Evolutionary conservation across 2,329 filamentous ascomycete species (phyloP), one percentile per base, ranked within the genome.

Genomic region (Nannizzia gypsea): DNA sequence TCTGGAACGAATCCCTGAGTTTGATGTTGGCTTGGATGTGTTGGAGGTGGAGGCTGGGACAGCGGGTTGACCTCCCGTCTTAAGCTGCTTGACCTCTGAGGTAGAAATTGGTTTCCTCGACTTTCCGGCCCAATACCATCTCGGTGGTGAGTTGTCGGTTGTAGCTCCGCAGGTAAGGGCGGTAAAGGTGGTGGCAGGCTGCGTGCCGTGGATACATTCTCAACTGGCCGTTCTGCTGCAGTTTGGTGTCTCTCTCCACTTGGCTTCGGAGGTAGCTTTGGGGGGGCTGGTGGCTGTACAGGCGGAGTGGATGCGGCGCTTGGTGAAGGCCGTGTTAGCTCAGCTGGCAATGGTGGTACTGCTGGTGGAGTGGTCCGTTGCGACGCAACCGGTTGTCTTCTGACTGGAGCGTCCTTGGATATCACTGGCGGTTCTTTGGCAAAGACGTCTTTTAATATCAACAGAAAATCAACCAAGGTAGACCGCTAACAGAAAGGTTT

Each of bases 401-500:
- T 40, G 6, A 17, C 22, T 63, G 65, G 38, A 40, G 69, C 70
- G 64, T 84, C 84, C 65, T 84, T 85, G 36, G 90, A 84, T 62
- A 93, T 84, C 3, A 97, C 89, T 0, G 93, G 93, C 6, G 93
- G 93, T 68, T 99, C 93, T 74, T 95, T 95, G 40, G 90, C 87
- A 70, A 99, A 99, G 22, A 97, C 80, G 59, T 93, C 89, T 65
- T 87, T 83, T 2, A 99, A 75, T 28, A 95, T 87, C 15, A 83
- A 84, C 1, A 97, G 75, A 60, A 97, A 89, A 69, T 96, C 90
- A 46, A 87, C 76, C 2, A 96, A 77, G 34, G 85, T 91, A 0
- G 89, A 95, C 78, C 90, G 92, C 90, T 81, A 68, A 56, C 58
- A 38, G 61, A 31, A 31, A 34, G 5, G 4, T 36, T 44, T 55